These are phyloP conservation scores for Kodamaea arcana DNA, from an alignment of 1,139 yeast species.

Conservation along the genomic window DNA sequence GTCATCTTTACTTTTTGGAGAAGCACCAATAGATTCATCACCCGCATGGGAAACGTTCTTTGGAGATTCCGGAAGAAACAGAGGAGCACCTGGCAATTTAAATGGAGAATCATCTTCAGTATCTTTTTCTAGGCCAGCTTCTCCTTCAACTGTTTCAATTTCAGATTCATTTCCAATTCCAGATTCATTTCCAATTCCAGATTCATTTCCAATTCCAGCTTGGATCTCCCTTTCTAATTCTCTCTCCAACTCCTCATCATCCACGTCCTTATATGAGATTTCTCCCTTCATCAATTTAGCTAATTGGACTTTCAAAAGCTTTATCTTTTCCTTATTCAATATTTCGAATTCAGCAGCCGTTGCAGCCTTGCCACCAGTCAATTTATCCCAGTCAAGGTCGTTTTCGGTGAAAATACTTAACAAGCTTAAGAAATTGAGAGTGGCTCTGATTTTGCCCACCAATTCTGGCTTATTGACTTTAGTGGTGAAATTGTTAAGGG, in stretches of 20 bases:
- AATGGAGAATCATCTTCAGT: too few relatives aligned
- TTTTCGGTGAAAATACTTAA: conserved; percentile 28
- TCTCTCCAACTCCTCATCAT: conserved; percentile 19
- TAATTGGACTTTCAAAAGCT: conserved; percentile 38
- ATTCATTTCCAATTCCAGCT: conserved; percentile 8
- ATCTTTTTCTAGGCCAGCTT: too few relatives aligned
- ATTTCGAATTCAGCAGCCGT: conserved; percentile 23
- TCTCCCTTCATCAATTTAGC: conserved; percentile 39
- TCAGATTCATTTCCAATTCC: conserved; percentile 4
- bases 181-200: conserved; percentile 3
- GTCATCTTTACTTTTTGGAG: background rate
- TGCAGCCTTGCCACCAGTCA: conserved; percentile 31
- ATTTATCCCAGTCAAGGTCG: conserved; percentile 28
- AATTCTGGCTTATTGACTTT: conserved; percentile 23
- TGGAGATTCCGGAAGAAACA: conserved; percentile 11
- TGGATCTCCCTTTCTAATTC: conserved; percentile 25
- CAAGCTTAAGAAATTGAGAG: conserved; percentile 33
- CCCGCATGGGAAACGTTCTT: conserved; percentile 1
- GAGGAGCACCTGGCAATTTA: conserved; percentile 17
- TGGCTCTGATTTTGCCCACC: conserved; percentile 33
- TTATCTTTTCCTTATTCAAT: conserved; percentile 32
- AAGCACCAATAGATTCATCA: background rate
- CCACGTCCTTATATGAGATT: conserved; percentile 24
- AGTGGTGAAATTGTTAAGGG: conserved; percentile 24
- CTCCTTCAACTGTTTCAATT: background rate